Base-by-base conservation (phyloP, 352 stramenopile species). In the Phytophthora sp. region DNA sequence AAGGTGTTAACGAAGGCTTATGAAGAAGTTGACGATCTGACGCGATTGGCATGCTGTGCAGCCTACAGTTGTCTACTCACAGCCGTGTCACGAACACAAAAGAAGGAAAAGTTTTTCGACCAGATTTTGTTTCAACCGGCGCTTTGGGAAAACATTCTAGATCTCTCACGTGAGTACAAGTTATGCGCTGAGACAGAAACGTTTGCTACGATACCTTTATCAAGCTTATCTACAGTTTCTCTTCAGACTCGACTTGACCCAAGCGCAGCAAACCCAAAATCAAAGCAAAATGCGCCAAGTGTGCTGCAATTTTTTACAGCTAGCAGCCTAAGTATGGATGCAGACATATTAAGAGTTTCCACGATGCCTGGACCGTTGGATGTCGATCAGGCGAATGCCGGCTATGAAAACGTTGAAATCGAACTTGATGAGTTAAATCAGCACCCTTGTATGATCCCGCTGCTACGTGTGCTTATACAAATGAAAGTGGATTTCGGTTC, bases 41-140 rank as follows among this genome's bases (percentile, higher is more conserved):
- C 64, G 10, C 72, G 76, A 5, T 80, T 89, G 46, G 41, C 71
- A 26, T 89, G 76, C 41, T 87, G 74, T 50, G 77, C 82, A 45
- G 87, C 87, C 18, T 95, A 93, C 48, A 79, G 72, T 26, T 95
- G 87, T 60, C 58, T 95, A 13, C 68, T 94, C 11, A 89, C 77
- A 2, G 86, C 84, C 3, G 83, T 95, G 20, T 89, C 84, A 1
- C 79, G 80, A 27, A 94, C 87, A 6, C 87, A 95, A 66, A 95
- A 92, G 21, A 82, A 94, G 38, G 84, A 95, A 38, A 95, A 95
- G 49, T 89, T 95, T 52, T 95, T 87, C 44, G 84, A 92, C 49
- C 87, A 95, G 60, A 88, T 95, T 31, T 63, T 95, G 34, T 93
- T 95, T 54, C 84, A 91, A 58, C 69, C 88, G 1, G 66, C 72